These are phyloP conservation scores for Penicillium silybi DNA, from an alignment of 495 filamentous ascomycete species.

Conservation along the genomic window DNA sequence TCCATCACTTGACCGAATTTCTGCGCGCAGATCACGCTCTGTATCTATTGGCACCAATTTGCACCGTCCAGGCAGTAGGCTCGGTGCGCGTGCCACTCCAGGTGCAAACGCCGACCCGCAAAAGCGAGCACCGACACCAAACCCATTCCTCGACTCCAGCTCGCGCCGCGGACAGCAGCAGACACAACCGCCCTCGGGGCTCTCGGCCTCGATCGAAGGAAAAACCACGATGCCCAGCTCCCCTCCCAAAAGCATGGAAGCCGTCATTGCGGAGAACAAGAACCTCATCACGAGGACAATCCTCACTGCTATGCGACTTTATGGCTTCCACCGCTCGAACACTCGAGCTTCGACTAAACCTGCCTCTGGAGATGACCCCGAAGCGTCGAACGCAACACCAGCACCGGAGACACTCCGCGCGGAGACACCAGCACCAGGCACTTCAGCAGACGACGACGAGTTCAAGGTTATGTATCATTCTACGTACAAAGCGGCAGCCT, in stretches of 20 bases:
- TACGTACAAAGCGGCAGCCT: slow-evolving; percentile 56
- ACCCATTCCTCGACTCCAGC: slow-evolving; percentile 24
- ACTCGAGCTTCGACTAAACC: slow-evolving; percentile 18
- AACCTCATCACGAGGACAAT: slow-evolving; percentile 45
- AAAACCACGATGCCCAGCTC: slow-evolving; percentile 11
- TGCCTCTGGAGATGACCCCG: slow-evolving; percentile 20
- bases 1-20: slow-evolving; percentile 30
- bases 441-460: slow-evolving; percentile 49
- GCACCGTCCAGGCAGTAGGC: slow-evolving; percentile 19
- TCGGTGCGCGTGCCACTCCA: slow-evolving; percentile 9
- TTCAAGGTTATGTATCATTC: slow-evolving; percentile 66
- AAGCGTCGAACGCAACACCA: slow-evolving; percentile 5
- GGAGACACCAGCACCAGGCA: slow-evolving; percentile 19
- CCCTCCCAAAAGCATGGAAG: slow-evolving; percentile 27
- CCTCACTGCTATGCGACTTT: slow-evolving; percentile 62
- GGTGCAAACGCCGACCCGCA: slow-evolving; percentile 16
- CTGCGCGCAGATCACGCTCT: slow-evolving; percentile 33
- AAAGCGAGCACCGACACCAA: slow-evolving; percentile 26
- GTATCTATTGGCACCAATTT: slow-evolving; percentile 36
- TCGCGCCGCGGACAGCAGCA: slow-evolving; percentile 12
- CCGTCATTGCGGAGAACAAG: slow-evolving; percentile 39
- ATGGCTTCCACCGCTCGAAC: slow-evolving; percentile 52
- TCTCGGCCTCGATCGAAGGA: slow-evolving; percentile 14
- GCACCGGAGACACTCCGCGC: slow-evolving; percentile 15
- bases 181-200: slow-evolving; percentile 13